Conservation (phyloP, 345 rosid genomes). For the Moringa oleifera region DNA sequence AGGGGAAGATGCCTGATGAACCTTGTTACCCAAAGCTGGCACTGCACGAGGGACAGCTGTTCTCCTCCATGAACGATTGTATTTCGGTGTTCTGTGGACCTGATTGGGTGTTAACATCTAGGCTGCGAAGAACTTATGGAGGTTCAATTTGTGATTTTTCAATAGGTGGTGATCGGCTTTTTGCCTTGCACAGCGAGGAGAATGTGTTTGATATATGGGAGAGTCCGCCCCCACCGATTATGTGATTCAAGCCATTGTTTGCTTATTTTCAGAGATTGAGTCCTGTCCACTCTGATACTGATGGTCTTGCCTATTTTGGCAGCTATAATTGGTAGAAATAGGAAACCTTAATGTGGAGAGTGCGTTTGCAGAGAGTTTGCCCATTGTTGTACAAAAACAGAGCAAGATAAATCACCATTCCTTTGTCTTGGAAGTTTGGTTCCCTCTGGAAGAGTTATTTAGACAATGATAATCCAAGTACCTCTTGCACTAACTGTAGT, state of each 20-base stretch:
- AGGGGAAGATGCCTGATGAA: conserved; percentile 83
- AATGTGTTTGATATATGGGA: conserved; percentile 97
- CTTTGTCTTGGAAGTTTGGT: background rate
- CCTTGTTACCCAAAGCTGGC: conserved; percentile 92
- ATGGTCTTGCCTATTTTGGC: background rate
- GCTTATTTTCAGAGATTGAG: conserved; percentile 5
- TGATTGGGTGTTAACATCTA: conserved; percentile 79
- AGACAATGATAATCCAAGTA: background rate
- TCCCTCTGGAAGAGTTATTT: background rate
- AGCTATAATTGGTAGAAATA: conserved; percentile 6
- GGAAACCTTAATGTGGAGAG: background rate
- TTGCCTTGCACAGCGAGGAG: conserved; percentile 87
- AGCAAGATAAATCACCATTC: conserved; percentile 15
- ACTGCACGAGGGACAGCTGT: conserved; percentile 74
- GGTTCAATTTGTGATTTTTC: conserved; percentile 92
- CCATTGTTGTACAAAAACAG: conserved; percentile 3
- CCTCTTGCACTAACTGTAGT: background rate
- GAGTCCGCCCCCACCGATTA: conserved; percentile 63
- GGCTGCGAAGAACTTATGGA: conserved; percentile 67
- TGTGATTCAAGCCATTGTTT: conserved; percentile 32
- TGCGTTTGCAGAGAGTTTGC: conserved; percentile 12
- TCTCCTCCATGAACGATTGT: conserved; percentile 91
- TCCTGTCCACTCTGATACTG: conserved; percentile 6
- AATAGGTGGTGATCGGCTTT: conserved; percentile 83
- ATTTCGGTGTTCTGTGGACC: conserved; percentile 87